phyloP scores from a whole-genome alignment of 371 early-diverging fungal genomes.

The Actinomortierella wolfii region DNA sequence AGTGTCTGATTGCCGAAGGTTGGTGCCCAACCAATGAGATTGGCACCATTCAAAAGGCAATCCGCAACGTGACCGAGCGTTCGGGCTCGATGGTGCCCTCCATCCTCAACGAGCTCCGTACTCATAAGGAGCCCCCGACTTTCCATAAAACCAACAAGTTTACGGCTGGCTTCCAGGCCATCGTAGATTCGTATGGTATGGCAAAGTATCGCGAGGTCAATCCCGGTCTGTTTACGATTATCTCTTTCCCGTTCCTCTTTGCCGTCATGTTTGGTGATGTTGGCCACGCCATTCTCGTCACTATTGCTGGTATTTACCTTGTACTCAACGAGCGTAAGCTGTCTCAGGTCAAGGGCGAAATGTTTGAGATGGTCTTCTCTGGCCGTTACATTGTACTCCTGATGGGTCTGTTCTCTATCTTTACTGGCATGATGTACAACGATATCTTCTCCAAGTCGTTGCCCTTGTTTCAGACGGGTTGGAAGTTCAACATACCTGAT shows the following conservation, averaged over 20 bases:
- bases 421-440: slow-evolving; percentile 98
- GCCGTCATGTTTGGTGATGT: slow-evolving; percentile 99
- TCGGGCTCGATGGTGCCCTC: slow-evolving; percentile 88
- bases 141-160: slow-evolving; percentile 96
- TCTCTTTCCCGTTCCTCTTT: slow-evolving; percentile 99
- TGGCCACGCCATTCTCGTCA: slow-evolving; percentile 95
- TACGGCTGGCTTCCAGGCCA: slow-evolving; percentile 95
- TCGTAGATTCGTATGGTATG: slow-evolving; percentile 98
- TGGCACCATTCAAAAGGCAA: slow-evolving; percentile 75
- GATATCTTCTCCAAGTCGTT: slow-evolving; percentile 94
- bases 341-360: slow-evolving; percentile 71
- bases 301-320: slow-evolving; percentile 78
- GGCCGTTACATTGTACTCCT: slow-evolving; percentile 98
- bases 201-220: slow-evolving; percentile 99
- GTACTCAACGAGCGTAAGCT: slow-evolving; percentile 85
- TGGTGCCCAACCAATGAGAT: slow-evolving; percentile 94
- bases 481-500: slow-evolving; percentile 62
- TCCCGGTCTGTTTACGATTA: slow-evolving; percentile 97
- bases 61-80: slow-evolving; percentile 84
- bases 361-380: slow-evolving; percentile 88
- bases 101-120: slow-evolving; percentile 82
- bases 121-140: slow-evolving; percentile 93
- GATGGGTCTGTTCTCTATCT: slow-evolving; percentile 97
- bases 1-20: slow-evolving; percentile 96
- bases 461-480: slow-evolving; percentile 80